Evolutionary conservation across 2,329 filamentous ascomycete species (phyloP).

Genomic region (Dryadomyces quercus-mongolicae): DNA sequence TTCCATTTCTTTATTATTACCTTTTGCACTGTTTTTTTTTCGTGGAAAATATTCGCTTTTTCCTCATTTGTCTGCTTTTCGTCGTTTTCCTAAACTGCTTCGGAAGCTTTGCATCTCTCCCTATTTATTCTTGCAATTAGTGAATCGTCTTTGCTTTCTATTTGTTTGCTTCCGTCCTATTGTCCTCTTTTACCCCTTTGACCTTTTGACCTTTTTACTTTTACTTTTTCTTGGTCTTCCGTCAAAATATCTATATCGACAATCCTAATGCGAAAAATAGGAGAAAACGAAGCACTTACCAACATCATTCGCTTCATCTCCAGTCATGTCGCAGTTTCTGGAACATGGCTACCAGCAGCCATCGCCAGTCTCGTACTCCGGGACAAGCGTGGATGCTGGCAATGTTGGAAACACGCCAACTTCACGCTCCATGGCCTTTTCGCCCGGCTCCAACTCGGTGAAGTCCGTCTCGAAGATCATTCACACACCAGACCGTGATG

Average conservation of each 20-base stretch:
- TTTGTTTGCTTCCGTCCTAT: not conserved
- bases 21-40: not conserved
- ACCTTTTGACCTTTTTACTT: not conserved
- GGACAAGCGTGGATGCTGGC: not conserved
- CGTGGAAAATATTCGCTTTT: not conserved
- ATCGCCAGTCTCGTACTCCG: conserved; percentile 36
- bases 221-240: not conserved
- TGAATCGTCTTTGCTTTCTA: not conserved
- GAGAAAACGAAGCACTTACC: not conserved
- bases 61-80: not conserved
- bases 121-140: not conserved
- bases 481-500: conserved; percentile 19
- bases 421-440: conserved; percentile 51
- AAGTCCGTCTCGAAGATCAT: conserved; percentile 26
- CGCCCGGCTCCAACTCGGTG: conserved; percentile 41
- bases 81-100: not conserved
- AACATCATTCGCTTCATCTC: not conserved
- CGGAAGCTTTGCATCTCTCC: not conserved
- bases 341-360: conserved; percentile 30
- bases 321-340: conserved; percentile 25
- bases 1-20: not conserved
- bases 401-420: conserved; percentile 44
- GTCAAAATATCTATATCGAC: not conserved
- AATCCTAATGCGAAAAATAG: not conserved
- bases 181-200: not conserved